phyloP scores from a whole-genome alignment of 2,329 filamentous ascomycete species.

The Diplocarpon rosae region DNA sequence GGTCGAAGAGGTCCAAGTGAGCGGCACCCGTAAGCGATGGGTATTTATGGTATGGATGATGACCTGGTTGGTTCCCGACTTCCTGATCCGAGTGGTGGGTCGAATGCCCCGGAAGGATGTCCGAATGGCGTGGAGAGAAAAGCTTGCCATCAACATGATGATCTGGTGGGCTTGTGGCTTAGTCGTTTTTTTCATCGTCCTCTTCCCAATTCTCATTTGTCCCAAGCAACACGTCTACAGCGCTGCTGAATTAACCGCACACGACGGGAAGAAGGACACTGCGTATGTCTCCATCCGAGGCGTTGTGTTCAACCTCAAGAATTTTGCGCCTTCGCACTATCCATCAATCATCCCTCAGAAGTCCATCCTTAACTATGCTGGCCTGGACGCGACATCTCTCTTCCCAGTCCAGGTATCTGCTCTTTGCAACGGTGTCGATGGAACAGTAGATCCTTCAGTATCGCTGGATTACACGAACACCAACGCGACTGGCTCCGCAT shows the following conservation, averaged over 20 bases:
- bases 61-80: constrained; percentile 82
- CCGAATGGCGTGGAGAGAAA: constrained; percentile 88
- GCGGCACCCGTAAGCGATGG: constrained; percentile 80
- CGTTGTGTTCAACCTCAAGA: constrained; percentile 71
- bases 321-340: constrained; percentile 69
- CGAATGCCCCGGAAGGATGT: constrained; percentile 89
- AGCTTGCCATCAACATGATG: constrained; percentile 93
- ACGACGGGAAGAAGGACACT: constrained; percentile 57
- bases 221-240: constrained; percentile 86
- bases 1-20: constrained; percentile 73
- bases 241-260: constrained; percentile 58
- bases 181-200: constrained; percentile 80
- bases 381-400: constrained; percentile 72
- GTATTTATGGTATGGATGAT: constrained; percentile 71
- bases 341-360: constrained; percentile 49
- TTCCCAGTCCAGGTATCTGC: constrained; percentile 94
- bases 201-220: constrained; percentile 80
- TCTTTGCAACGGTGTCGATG: constrained; percentile 69
- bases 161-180: constrained; percentile 81
- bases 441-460: constrained; percentile 56
- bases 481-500: constrained; percentile 61
- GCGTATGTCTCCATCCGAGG: constrained; percentile 74
- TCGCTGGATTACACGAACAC: constrained; percentile 70
- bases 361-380: constrained; percentile 68
- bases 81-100: constrained; percentile 64